Evolutionary conservation across 768 basidiomycete genomes (phyloP).

Genomic region (Pholiota molesta): DNA sequence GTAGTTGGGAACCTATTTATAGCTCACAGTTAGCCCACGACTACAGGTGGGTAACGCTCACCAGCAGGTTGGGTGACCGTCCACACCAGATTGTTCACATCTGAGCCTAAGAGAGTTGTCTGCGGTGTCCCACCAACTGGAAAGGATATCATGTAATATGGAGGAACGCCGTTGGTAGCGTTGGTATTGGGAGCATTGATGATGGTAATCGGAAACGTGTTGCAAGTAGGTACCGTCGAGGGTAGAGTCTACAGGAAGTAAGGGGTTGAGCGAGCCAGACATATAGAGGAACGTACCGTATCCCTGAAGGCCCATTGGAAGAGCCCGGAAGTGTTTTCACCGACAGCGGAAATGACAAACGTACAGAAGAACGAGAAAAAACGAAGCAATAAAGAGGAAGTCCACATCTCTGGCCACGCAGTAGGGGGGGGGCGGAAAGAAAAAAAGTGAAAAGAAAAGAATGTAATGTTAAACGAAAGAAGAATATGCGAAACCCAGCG

Average conservation of each 20-base stretch:
- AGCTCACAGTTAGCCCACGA: not conserved
- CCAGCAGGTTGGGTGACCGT: slow-evolving; percentile 41
- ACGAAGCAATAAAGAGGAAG: not conserved
- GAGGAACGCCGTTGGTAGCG: slow-evolving; percentile 28
- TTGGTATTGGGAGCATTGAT: slow-evolving; percentile 17
- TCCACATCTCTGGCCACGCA: not conserved
- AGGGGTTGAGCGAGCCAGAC: not conserved
- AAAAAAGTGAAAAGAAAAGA: not conserved
- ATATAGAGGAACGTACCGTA: not conserved
- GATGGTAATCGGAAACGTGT: slow-evolving; percentile 21
- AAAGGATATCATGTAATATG: slow-evolving; percentile 47
- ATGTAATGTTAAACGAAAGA: not conserved
- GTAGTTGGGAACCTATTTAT: slow-evolving; percentile 39
- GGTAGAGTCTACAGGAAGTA: not conserved
- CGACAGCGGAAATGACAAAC: not conserved
- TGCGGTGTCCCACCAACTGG: slow-evolving; percentile 37
- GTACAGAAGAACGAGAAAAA: not conserved
- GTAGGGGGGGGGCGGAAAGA: not conserved
- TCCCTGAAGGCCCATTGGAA: not conserved
- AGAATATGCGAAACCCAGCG: not conserved
- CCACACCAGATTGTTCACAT: slow-evolving; percentile 38
- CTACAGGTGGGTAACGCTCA: slow-evolving; percentile 22
- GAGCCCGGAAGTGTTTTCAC: not conserved
- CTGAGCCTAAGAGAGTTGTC: slow-evolving; percentile 36
- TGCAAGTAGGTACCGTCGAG: slow-evolving; percentile 26